phyloP scores from a whole-genome alignment of 2,329 filamentous ascomycete genomes.

The Escovopsis sp. region DNA sequence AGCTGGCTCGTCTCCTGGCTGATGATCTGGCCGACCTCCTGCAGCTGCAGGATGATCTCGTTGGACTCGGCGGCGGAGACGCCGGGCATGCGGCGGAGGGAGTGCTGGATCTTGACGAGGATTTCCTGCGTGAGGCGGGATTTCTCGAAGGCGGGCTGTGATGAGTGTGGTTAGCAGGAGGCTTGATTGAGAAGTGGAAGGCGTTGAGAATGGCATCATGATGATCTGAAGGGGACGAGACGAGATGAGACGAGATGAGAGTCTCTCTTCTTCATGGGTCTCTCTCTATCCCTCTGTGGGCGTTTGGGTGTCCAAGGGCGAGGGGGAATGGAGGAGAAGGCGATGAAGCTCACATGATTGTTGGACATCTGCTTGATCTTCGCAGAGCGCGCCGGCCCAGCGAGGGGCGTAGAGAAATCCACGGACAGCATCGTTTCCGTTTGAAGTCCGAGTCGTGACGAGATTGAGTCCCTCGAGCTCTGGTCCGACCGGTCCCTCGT shows the following conservation, averaged over 20 bases:
- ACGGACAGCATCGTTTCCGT: constrained; percentile 19
- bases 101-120: constrained; percentile 22
- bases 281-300: too few species aligned
- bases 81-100: constrained; percentile 24
- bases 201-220: too few species aligned
- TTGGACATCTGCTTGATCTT: constrained; percentile 23
- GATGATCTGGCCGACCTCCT: constrained; percentile 22
- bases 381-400: constrained; percentile 19
- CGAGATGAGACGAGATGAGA: too few species aligned
- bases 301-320: not conserved
- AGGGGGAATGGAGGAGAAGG: not conserved
- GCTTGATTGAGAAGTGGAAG: too few species aligned
- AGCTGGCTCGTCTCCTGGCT: constrained; percentile 24
- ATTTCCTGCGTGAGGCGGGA: constrained; percentile 19
- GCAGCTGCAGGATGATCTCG: constrained; percentile 19
- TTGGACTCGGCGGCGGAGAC: constrained; percentile 19
- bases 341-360: constrained; percentile 18
- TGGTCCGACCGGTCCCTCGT: not conserved
- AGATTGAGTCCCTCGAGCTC: not conserved
- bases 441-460: not conserved
- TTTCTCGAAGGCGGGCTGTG: constrained; percentile 20
- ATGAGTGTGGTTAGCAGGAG: too few species aligned
- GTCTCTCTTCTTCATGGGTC: too few species aligned
- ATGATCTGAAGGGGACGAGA: too few species aligned
- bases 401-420: constrained; percentile 24